Evolutionary conservation across 768 basidiomycete genomes (phyloP).

Genomic region (Hebeloma cylindrosporum): DNA sequence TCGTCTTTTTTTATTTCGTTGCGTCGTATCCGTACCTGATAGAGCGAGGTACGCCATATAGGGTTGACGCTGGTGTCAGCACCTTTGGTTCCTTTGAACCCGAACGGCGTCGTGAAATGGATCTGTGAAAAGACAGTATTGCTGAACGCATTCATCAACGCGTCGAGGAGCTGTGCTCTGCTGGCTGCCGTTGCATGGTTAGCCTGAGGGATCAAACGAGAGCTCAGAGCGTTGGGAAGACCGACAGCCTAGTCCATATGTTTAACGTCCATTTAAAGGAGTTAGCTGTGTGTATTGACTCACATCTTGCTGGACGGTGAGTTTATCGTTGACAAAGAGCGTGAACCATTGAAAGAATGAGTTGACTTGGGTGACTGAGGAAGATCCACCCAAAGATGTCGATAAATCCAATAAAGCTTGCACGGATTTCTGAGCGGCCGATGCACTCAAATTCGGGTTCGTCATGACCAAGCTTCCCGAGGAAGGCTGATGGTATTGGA

Average conservation of each 20-base stretch:
- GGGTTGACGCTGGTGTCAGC: conserved; percentile 21
- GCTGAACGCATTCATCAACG: conserved; percentile 16
- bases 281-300: no score
- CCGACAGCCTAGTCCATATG: conserved; percentile 27
- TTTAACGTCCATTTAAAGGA: no score
- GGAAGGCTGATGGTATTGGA: conserved; percentile 10
- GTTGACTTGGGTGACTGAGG: conserved; percentile 18
- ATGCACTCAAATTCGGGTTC: conserved; percentile 24
- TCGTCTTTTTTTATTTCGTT: no score
- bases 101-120: conserved; percentile 21
- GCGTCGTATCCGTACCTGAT: conserved; percentile 18
- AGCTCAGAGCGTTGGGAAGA: conserved; percentile 17
- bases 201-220: conserved; percentile 26
- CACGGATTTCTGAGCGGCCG: conserved; percentile 27
- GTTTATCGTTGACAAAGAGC: conserved; percentile 15
- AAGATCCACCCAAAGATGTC: conserved; percentile 14
- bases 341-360: conserved; percentile 19
- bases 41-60: conserved; percentile 27
- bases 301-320: conserved; percentile 21
- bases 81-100: conserved; percentile 16
- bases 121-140: conserved; percentile 17
- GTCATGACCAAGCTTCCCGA: conserved; percentile 25
- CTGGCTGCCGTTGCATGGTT: conserved; percentile 21
- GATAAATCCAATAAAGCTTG: conserved; percentile 19
- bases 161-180: conserved; percentile 20